phyloP scores from a whole-genome alignment of 257 asterid genomes.

The Solanum neorickii region DNA sequence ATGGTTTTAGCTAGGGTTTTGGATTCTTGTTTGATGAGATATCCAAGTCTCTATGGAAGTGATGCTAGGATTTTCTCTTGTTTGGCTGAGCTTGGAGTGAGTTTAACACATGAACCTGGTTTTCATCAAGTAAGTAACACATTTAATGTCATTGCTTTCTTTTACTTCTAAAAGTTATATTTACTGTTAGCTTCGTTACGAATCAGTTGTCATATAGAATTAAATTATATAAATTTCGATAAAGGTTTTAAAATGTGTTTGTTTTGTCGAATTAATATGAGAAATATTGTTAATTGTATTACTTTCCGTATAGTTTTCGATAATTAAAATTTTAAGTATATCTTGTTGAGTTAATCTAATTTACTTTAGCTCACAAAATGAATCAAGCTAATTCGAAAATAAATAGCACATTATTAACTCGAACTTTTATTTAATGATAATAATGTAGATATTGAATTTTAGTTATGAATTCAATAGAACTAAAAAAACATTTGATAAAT shows the following conservation, averaged over 20 bases:
- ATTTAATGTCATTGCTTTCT: background rate
- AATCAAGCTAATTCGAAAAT: background rate
- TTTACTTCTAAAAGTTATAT: background rate
- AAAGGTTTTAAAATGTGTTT: background rate
- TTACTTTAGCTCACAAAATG: background rate
- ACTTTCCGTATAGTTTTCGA: background rate
- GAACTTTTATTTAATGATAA: background rate
- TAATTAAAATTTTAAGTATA: background rate
- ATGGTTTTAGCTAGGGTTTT: constrained; percentile 46
- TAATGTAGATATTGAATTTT: background rate
- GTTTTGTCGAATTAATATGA: background rate
- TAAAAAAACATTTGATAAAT: background rate
- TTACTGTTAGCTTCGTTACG: background rate
- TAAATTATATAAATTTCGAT: background rate
- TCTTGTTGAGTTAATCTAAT: background rate
- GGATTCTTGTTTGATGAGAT: constrained; percentile 58
- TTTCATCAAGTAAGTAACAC: constrained; percentile 57
- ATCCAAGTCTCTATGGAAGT: constrained; percentile 57
- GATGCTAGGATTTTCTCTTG: constrained; percentile 75
- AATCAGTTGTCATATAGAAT: background rate
- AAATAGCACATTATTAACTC: background rate
- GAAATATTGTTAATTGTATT: background rate
- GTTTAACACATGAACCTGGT: constrained; percentile 56
- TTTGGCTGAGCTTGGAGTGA: constrained; percentile 65
- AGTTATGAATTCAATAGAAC: background rate